phyloP scores from a whole-genome alignment of 306 rosid species.

The Nissolia schottii region DNA sequence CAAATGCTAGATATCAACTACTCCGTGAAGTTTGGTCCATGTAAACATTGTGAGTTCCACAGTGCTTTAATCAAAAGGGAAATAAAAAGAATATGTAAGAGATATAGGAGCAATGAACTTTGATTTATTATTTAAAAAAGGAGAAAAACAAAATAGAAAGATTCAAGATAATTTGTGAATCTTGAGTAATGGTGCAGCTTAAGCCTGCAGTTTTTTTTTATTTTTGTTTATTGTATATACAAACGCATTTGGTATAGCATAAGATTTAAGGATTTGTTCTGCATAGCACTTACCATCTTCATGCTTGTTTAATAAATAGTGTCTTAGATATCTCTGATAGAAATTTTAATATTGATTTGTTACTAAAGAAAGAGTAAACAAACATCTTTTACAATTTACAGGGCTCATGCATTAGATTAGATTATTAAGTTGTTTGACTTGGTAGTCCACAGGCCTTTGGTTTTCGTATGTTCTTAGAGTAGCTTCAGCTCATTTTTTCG shows the following conservation, averaged over 20 bases:
- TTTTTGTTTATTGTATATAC: conserved; percentile 29
- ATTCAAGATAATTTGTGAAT: conserved; percentile 15
- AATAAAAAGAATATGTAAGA: not conserved
- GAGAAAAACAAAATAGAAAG: not conserved
- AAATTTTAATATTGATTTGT: not conserved
- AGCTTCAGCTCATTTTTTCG: not conserved
- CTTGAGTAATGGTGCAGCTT: not conserved
- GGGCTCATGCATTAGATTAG: not conserved
- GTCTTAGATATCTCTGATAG: conserved; percentile 4
- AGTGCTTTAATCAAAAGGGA: conserved; percentile 7
- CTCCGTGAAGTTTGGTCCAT: conserved; percentile 88
- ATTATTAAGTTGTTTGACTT: not conserved
- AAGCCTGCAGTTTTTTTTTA: conserved; percentile 17
- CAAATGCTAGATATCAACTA: conserved; percentile 76
- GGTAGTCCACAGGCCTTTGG: not conserved
- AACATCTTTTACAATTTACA: not conserved
- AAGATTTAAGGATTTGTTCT: conserved; percentile 11
- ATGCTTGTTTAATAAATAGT: not conserved
- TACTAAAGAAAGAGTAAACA: not conserved
- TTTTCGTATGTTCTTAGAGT: not conserved
- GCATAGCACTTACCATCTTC: not conserved
- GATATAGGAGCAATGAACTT: conserved; percentile 9
- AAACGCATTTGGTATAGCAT: conserved; percentile 9
- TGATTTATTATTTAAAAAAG: not conserved
- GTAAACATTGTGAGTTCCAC: conserved; percentile 27